A percentile compares a stretch with the other conserved stretches of the same genome.
phyloP scores from a whole-genome alignment of 257 asterid species.

The Linderniella brevidens region DNA sequence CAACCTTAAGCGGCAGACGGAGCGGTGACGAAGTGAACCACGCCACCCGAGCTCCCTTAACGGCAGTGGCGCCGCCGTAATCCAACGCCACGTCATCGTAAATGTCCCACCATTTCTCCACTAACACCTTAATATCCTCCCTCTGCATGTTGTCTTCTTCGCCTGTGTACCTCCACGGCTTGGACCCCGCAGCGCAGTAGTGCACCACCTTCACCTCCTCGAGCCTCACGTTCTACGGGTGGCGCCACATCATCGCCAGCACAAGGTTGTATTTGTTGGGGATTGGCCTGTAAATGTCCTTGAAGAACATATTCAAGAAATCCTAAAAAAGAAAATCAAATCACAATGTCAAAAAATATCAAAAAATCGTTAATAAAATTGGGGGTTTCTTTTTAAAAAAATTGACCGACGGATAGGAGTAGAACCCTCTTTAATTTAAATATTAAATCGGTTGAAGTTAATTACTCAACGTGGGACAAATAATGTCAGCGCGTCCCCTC shows the following conservation, averaged over 20 bases:
- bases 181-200: slow-evolving; percentile 15
- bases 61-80: slow-evolving; percentile 11
- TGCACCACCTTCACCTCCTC: slow-evolving; percentile 4
- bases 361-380: too few species aligned
- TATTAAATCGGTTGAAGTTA: too few species aligned
- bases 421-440: too few species aligned
- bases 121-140: slow-evolving; percentile 30
- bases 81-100: slow-evolving; percentile 25
- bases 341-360: not conserved
- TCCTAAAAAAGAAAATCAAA: not conserved
- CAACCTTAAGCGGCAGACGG: too few species aligned
- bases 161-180: slow-evolving; percentile 44
- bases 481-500: too few species aligned
- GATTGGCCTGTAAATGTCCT: not conserved
- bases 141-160: slow-evolving; percentile 36
- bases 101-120: slow-evolving; percentile 37
- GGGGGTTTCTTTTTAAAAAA: too few species aligned
- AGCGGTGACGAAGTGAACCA: too few species aligned
- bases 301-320: slow-evolving; percentile 6
- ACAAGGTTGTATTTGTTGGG: slow-evolving; percentile 1
- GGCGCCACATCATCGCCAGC: slow-evolving; percentile 6
- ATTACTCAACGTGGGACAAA: too few species aligned
- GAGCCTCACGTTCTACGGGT: slow-evolving; percentile 2
- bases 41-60: not conserved
- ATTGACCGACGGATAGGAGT: too few species aligned